Evolutionary conservation across 2,329 filamentous ascomycete genomes (phyloP), one percentile per base, ranked within the genome.

Genomic region (Fusarium hainanense): DNA sequence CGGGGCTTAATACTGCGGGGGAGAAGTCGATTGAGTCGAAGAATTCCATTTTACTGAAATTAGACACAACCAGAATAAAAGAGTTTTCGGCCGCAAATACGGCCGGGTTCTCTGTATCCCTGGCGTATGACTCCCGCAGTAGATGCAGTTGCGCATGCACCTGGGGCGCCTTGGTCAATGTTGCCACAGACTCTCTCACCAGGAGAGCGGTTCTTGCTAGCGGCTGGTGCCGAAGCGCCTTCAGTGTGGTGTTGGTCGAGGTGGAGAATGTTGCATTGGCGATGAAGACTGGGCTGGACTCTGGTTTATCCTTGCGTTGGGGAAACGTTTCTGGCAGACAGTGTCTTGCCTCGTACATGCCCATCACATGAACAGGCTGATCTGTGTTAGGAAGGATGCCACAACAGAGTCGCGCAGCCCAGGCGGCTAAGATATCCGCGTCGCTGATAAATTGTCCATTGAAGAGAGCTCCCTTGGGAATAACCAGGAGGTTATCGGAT

Each of bases 21-120:
- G 56, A 59, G 14, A 59, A 59, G 25, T 59, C 56, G 1, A 59
- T 56, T 2, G 56, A 56, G 41, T 57, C 51, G 11, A 59, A 59
- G 13, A 59, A 59, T 3, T 12, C 7, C 57, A 59, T 59, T 12
- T 47, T 57, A 4, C 57, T 59, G 4, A 59, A 59, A 7, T 59
- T 59, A 0, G 56, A 59, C 7, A 59, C 57, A 4, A 59, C 51
- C 1, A 59, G 4, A 8, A 59, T 41, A 7, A 57, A 59, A 5
- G 57, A 20, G 25, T 57, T 14, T 11, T 59, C 30, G 4, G 30
- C 51, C 2, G 57, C 51, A 27, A 59, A 59, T 0, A 59, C 8
- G 3, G 50, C 40, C 1, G 57, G 50, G 25, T 47, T 59, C 18
- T 54, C 54, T 6, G 9, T 57, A 6, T 59, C 57, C 6, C 40